These are phyloP conservation scores for Globisporangium takayamanum DNA, from an alignment of 352 stramenopile species.

Conservation along the genomic window DNA sequence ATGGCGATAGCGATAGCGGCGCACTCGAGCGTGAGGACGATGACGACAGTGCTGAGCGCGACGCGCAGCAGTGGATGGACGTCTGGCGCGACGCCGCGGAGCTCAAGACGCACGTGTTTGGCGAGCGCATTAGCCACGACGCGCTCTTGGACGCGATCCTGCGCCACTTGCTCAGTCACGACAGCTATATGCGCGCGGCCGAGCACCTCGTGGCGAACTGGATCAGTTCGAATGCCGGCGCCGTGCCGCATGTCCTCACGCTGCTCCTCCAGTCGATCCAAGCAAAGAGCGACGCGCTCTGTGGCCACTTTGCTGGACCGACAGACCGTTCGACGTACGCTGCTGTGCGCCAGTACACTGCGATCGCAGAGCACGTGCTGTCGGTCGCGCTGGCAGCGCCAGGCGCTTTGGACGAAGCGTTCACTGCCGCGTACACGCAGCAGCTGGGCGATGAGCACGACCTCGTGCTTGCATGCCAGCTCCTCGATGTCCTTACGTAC, in stretches of 20 bases:
- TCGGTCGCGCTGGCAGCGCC: conserved; percentile 24
- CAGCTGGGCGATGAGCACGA: conserved; percentile 25
- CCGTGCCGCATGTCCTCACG: conserved; percentile 34
- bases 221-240: conserved; percentile 36
- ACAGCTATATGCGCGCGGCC: conserved; percentile 20
- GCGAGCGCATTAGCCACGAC: conserved; percentile 46
- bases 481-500: conserved; percentile 54
- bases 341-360: conserved; percentile 24
- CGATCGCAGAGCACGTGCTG: conserved; percentile 28
- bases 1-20: background rate
- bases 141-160: conserved; percentile 48
- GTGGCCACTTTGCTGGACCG: conserved; percentile 24
- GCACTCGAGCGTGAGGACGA: background rate
- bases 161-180: conserved; percentile 34
- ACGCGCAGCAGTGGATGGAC: conserved; percentile 33
- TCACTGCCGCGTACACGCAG: conserved; percentile 14
- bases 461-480: conserved; percentile 33
- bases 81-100: conserved; percentile 59
- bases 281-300: conserved; percentile 25
- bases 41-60: background rate
- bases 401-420: conserved; percentile 17
- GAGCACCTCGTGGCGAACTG: conserved; percentile 49
- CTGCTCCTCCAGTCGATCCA: conserved; percentile 29
- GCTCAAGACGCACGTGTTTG: conserved; percentile 68
- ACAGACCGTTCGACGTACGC: conserved; percentile 22